Evolutionary conservation across 805 yeast species (phyloP), one percentile per base, ranked within the genome.

Genomic region (Yamadazyma endophytica): DNA sequence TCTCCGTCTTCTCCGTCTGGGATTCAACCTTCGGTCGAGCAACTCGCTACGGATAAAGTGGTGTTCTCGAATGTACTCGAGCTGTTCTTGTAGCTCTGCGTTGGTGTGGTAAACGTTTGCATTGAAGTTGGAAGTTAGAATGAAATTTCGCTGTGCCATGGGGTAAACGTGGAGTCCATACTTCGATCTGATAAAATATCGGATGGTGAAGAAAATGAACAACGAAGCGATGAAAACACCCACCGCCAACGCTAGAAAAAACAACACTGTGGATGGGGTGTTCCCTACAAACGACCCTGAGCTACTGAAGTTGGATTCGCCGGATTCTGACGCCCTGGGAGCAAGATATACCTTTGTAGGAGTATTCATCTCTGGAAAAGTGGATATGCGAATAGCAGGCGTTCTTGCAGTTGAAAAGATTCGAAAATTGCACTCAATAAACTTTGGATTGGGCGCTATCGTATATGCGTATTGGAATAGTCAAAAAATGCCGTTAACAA

Each of bases 221-320:
- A 76, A 49, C 0, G 64, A 13, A 4, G 83, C 82, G 23, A 78
- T 76, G 14, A 70, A 47, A 9, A 77, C 70, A 3, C 84, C 85
- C 9, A 77, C 73, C 1, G 79, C 73, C 21, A 79, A 61, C 1
- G 85, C 83, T 9, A 79, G 55, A 52, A 77, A 76, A 53, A 79
- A 79, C 18, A 79, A 56, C 21, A 77, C 76, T 1, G 82, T 76
- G 1, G 83, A 74, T 1, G 84, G 83, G 21, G 72, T 63, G 43
- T 66, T 70, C 4, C 69, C 69, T 8, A 62, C 65, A 36, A 63
- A 62, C 5, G 63, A 45, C 3, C 38, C 17, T 25, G 32, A 38
- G 32, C 37, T 40, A 61, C 44, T 54, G 46, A 14, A 61, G 80
- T 83, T 70, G 96, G 95, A 96, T 95, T 73, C 9, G 13, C 15